Evolutionary conservation across 352 stramenopile species (phyloP).

Genomic region (Phytopythium delawarense): DNA sequence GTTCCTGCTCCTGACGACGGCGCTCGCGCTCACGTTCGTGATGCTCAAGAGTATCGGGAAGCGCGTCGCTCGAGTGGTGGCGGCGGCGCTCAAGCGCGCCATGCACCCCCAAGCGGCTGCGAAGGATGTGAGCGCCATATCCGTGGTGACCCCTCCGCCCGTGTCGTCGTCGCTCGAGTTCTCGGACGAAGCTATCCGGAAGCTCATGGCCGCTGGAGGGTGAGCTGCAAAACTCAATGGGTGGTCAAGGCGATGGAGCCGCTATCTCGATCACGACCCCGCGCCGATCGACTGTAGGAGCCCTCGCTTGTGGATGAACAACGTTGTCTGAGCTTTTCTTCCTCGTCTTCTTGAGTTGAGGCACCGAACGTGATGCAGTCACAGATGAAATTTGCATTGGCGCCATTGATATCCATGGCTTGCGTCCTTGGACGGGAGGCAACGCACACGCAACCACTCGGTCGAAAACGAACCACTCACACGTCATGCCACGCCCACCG

Average conservation of each 20-base stretch:
- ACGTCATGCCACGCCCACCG: background rate
- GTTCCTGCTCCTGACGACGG: constrained; percentile 57
- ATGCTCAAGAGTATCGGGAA: constrained; percentile 32
- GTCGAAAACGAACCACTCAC: background rate
- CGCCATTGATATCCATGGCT: background rate
- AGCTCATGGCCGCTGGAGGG: background rate
- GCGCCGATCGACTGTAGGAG: background rate
- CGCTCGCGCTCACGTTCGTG: constrained; percentile 48
- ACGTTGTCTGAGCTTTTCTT: background rate
- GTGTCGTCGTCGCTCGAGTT: background rate
- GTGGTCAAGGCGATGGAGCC: too few species aligned
- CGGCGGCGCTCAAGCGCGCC: background rate
- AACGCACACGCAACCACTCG: background rate
- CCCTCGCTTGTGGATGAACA: background rate
- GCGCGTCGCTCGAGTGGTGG: constrained; percentile 5
- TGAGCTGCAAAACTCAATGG: background rate
- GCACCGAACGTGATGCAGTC: background rate
- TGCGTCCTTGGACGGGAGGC: background rate
- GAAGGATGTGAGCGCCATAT: background rate
- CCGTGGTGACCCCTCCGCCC: background rate
- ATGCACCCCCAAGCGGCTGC: background rate
- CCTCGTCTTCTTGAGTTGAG: background rate
- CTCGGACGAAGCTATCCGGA: background rate
- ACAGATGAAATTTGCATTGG: background rate
- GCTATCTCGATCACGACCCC: background rate